Evolutionary conservation across 164 flowering plant genomes (phyloP).

Genomic region (Vitis amurensis): DNA sequence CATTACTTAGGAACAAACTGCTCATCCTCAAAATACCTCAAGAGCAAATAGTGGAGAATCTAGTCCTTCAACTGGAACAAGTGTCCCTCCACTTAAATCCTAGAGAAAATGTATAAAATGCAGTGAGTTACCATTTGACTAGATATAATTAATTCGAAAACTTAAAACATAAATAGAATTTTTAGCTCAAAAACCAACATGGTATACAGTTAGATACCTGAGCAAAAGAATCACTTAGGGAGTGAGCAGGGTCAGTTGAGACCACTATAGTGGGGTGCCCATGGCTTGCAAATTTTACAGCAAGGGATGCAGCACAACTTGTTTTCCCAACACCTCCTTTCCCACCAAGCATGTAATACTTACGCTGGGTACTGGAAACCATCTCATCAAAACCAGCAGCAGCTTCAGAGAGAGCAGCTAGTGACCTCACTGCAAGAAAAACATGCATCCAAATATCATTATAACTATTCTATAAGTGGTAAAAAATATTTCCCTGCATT

Average conservation of each 20-base stretch:
- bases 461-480: too few relatives aligned
- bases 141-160: too few relatives aligned
- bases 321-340: conserved; percentile 99
- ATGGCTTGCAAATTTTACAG: conserved; percentile 82
- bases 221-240: conserved; percentile 95
- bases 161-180: neutral
- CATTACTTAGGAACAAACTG: neutral
- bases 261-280: conserved; percentile 94
- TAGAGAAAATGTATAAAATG: conserved; percentile 12
- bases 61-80: conserved; percentile 89
- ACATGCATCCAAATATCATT: neutral
- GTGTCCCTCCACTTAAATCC: conserved; percentile 90
- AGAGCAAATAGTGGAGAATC: conserved; percentile 88
- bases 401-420: conserved; percentile 68
- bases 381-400: conserved; percentile 77
- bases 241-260: conserved; percentile 98
- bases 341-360: conserved; percentile 91
- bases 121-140: too few relatives aligned
- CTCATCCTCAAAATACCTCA: conserved; percentile 48
- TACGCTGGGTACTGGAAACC: conserved; percentile 66
- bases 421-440: conserved; percentile 62
- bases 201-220: conserved; percentile 42
- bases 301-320: conserved; percentile 96
- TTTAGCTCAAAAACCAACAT: neutral
- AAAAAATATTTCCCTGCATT: too few relatives aligned